Evolutionary conservation across 495 filamentous ascomycete genomes (phyloP).

Genomic region (Daldinia vernicosa): DNA sequence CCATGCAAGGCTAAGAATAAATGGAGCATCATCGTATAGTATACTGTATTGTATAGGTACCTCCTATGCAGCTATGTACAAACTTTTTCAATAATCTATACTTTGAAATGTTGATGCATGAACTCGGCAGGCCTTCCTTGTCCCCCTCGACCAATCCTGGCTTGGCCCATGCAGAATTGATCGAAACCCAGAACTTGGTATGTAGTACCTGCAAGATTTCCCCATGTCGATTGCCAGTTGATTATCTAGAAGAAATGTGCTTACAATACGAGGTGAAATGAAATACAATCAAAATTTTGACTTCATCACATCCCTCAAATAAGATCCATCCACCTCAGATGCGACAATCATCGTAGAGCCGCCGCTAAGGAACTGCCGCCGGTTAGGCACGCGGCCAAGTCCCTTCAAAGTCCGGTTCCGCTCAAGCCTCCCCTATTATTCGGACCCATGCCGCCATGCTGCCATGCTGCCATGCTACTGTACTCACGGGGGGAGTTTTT

Average conservation of each 20-base stretch:
- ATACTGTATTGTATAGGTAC: neutral
- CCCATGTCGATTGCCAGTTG: conserved; percentile 38
- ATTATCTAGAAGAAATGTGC: conserved; percentile 29
- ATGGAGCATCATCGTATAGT: conserved; percentile 31
- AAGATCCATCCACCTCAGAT: conserved; percentile 41
- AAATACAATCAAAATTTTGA: conserved; percentile 37
- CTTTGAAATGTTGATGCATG: conserved; percentile 35
- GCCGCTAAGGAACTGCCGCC: conserved; percentile 44
- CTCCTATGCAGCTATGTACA: conserved; percentile 18
- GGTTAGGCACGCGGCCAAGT: conserved; percentile 41
- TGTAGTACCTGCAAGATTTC: conserved; percentile 43
- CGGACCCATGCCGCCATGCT: conserved; percentile 34
- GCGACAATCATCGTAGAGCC: conserved; percentile 41
- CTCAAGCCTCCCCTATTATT: conserved; percentile 42
- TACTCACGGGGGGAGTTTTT: conserved; percentile 13
- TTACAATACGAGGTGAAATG: conserved; percentile 44
- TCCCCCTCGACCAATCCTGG: conserved; percentile 35
- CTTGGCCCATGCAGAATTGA: conserved; percentile 37
- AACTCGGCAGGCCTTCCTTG: conserved; percentile 39
- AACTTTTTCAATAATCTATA: conserved; percentile 11
- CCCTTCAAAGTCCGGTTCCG: conserved; percentile 39
- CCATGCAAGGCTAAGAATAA: conserved; percentile 42
- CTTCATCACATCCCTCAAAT: conserved; percentile 43
- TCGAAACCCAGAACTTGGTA: conserved; percentile 40
- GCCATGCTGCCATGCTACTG: conserved; percentile 13